Base-by-base conservation (phyloP, 2,329 filamentous ascomycete genomes). In the Plenodomus biglobosus region DNA sequence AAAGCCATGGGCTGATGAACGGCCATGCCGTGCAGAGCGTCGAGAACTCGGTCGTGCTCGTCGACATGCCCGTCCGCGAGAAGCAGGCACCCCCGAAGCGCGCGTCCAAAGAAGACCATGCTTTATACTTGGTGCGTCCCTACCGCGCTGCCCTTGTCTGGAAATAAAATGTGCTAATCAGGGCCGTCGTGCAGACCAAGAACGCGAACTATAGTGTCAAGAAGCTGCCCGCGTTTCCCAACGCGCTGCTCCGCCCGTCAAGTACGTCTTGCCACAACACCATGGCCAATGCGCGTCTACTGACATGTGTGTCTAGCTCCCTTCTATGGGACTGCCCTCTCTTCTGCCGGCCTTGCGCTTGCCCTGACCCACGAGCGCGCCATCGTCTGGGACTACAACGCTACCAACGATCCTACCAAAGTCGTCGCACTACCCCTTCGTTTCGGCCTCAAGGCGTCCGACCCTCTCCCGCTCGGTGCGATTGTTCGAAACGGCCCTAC, bases 341-440 rank as follows among this genome's bases (percentile, higher is more conserved):
- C 81, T 78, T 51, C 83, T 75, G 66, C 87, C 84, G 56, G 66
- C 17, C 90, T 92, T 66, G 92, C 89, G 40, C 79, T 97, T 46
- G 86, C 85, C 39, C 79, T 97, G 46, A 95, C 90, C 8, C 84
- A 86, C 57, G 85, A 86, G 7, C 85, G 92, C 66, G 94, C 92
- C 60, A 82, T 95, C 52, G 84, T 96, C 41, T 99, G 94, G 94
- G 87, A 90, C 15, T 97, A 97, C 73, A 84, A 84, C 41, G 71
- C 73, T 21, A 76, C 83, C 8, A 63, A 73, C 42, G 86, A 86
- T 1, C 85, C 87, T 63, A 87, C 92, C 68, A 66, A 65, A 42
- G 87, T 90, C 19, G 88, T 92, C 60, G 85, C 83, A 8, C 90
- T 99, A 63, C 83, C 86, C 19, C 80, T 97, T 18, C 89, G 91